phyloP scores from a whole-genome alignment of 2,329 filamentous ascomycete species.

The Curvularia eragrostidis region DNA sequence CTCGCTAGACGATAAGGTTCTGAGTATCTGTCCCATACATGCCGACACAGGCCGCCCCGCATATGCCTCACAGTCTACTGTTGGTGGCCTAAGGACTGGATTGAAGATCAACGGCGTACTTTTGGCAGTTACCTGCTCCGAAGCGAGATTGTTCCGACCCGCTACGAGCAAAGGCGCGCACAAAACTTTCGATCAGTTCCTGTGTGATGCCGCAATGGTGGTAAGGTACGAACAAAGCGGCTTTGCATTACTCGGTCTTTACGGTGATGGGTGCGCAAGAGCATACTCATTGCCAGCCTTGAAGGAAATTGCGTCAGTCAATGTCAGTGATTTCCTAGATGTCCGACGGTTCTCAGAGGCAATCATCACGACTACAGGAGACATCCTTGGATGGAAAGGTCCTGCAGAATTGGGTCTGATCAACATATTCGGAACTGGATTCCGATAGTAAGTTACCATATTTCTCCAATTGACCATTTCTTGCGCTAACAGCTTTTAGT shows the following conservation, averaged over 20 bases:
- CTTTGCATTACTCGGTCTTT: conserved; percentile 80
- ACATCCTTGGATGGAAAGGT: conserved; percentile 86
- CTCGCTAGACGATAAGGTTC: conserved; percentile 69
- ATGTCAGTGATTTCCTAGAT: conserved; percentile 73
- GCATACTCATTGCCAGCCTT: conserved; percentile 87
- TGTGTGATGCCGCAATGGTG: conserved; percentile 82
- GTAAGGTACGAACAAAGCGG: conserved; percentile 77
- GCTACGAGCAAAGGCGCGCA: conserved; percentile 87
- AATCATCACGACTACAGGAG: conserved; percentile 76
- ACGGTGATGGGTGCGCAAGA: conserved; percentile 79
- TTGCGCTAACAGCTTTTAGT: conserved; percentile 38
- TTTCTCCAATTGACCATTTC: background rate
- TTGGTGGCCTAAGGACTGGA: conserved; percentile 79
- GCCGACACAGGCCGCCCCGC: conserved; percentile 78
- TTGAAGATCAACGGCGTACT: conserved; percentile 78
- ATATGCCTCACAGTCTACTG: conserved; percentile 73
- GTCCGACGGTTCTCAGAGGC: conserved; percentile 72
- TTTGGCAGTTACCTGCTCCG: conserved; percentile 74
- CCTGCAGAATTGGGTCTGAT: conserved; percentile 84
- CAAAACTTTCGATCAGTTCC: conserved; percentile 81
- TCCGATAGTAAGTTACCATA: conserved; percentile 60
- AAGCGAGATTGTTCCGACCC: conserved; percentile 87
- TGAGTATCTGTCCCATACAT: conserved; percentile 81
- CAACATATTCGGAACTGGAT: conserved; percentile 82
- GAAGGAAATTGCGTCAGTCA: conserved; percentile 77